A percentile compares a stretch with the other conserved stretches of the same genome.
Evolutionary conservation across 768 basidiomycete genomes (phyloP).

Genomic region (Leccinum variicolor): DNA sequence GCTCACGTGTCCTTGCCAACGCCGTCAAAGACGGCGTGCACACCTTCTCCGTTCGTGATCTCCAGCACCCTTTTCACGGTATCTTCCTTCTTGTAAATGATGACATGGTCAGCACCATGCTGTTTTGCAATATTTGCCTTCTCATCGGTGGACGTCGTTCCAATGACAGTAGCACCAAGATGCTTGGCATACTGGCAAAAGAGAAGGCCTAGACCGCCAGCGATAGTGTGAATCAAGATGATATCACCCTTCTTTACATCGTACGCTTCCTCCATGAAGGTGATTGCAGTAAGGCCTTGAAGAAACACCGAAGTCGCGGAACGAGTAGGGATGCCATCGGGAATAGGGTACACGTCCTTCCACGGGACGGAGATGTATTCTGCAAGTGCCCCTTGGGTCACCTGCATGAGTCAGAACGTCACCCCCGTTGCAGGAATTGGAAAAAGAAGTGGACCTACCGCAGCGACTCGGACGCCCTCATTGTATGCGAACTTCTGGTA

Average conservation of each 20-base stretch:
- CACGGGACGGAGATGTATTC: conserved; percentile 71
- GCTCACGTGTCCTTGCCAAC: conserved; percentile 95
- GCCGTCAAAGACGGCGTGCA: conserved; percentile 89
- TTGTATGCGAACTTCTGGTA: conserved; percentile 63
- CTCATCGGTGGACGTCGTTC: conserved; percentile 81
- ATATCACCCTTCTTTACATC: conserved; percentile 75
- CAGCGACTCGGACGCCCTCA: conserved; percentile 68
- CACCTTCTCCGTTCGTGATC: conserved; percentile 75
- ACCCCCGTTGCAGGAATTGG: background rate
- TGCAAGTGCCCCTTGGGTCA: conserved; percentile 52
- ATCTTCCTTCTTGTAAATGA: conserved; percentile 74
- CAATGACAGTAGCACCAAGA: conserved; percentile 86
- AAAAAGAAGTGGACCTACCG: conserved; percentile 37
- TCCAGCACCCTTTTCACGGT: conserved; percentile 71
- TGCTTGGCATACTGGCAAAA: conserved; percentile 66
- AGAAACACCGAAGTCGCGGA: conserved; percentile 65
- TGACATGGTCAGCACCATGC: conserved; percentile 84
- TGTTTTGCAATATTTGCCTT: conserved; percentile 80
- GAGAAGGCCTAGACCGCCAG: conserved; percentile 80
- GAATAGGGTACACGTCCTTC: conserved; percentile 60
- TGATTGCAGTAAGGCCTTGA: conserved; percentile 76
- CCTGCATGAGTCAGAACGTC: conserved; percentile 32
- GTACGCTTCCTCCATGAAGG: conserved; percentile 83
- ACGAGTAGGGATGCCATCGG: conserved; percentile 53
- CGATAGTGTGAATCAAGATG: conserved; percentile 86